Percentiles rank a stretch among this genome's conserved stretches.
These are phyloP conservation scores for Trametopsis cervina DNA, from an alignment of 768 basidiomycete species.

Conservation along the genomic window DNA sequence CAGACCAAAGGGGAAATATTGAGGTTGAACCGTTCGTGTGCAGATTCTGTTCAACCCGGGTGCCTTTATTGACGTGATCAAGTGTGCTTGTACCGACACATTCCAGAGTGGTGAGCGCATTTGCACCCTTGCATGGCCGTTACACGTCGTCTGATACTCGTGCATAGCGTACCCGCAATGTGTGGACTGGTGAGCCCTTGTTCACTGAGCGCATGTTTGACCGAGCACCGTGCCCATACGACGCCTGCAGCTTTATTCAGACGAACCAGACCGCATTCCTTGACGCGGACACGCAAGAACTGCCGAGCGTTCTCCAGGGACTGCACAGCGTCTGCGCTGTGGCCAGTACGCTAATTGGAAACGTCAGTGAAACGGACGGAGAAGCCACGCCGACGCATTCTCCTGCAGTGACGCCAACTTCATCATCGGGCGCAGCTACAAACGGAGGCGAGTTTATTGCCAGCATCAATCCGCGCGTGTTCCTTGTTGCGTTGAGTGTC, in stretches of 20 bases:
- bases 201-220: too few relatives aligned
- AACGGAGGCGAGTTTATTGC: not conserved
- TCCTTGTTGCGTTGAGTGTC: not conserved
- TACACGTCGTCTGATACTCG: not conserved
- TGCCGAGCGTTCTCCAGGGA: conserved; percentile 41
- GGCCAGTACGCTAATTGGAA: conserved; percentile 45
- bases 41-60: conserved; percentile 62
- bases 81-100: conserved; percentile 52
- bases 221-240: not conserved
- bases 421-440: conserved; percentile 6
- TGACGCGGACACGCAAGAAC: conserved; percentile 29
- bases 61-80: conserved; percentile 53
- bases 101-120: conserved; percentile 27
- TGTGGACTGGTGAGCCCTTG: conserved; percentile 47
- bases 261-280: conserved; percentile 52
- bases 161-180: conserved; percentile 48
- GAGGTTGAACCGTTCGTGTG: too few relatives aligned
- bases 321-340: conserved; percentile 48
- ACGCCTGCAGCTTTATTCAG: conserved; percentile 38
- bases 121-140: not conserved
- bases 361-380: conserved; percentile 38
- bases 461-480: not conserved
- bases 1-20: not conserved
- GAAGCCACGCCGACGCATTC: conserved; percentile 28
- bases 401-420: conserved; percentile 19